Evolutionary conservation across 2,329 filamentous ascomycete species (phyloP).

Genomic region (Calonectria pseudoreteaudii): DNA sequence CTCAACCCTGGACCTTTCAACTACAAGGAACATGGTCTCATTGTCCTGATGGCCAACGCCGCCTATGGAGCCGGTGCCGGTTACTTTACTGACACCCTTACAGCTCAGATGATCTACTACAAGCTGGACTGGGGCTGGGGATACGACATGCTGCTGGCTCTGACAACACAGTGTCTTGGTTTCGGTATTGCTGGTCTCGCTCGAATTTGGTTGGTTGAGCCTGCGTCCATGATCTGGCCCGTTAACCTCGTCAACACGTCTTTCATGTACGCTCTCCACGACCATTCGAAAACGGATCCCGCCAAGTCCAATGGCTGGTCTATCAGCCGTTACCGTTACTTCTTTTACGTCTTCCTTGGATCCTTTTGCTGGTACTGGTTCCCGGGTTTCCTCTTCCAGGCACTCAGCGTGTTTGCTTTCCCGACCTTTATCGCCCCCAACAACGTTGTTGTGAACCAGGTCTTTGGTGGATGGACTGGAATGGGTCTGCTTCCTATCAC

Average conservation of each 20-base stretch:
- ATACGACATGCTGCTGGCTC: slow-evolving; percentile 10
- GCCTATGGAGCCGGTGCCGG: neutral
- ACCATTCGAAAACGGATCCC: slow-evolving; percentile 7
- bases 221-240: slow-evolving; percentile 19
- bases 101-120: neutral
- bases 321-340: slow-evolving; percentile 20
- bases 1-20: slow-evolving; percentile 27
- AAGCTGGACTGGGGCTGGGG: slow-evolving; percentile 2
- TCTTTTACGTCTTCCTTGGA: slow-evolving; percentile 61
- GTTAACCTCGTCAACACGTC: slow-evolving; percentile 10
- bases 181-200: slow-evolving; percentile 61
- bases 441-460: slow-evolving; percentile 63
- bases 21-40: slow-evolving; percentile 27
- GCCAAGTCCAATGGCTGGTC: slow-evolving; percentile 20
- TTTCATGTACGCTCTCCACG: slow-evolving; percentile 23
- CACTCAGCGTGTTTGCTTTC: slow-evolving; percentile 17
- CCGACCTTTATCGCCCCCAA: slow-evolving; percentile 61
- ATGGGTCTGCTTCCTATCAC: slow-evolving; percentile 65
- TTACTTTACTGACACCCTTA: neutral
- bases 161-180: slow-evolving; percentile 56
- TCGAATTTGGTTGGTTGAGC: slow-evolving; percentile 52
- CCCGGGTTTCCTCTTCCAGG: slow-evolving; percentile 50
- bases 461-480: slow-evolving; percentile 66
- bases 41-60: slow-evolving; percentile 23
- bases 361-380: slow-evolving; percentile 50